These are phyloP conservation scores for Crithidia thermophila DNA, from an alignment of 208 protist species.

Conservation along the genomic window DNA sequence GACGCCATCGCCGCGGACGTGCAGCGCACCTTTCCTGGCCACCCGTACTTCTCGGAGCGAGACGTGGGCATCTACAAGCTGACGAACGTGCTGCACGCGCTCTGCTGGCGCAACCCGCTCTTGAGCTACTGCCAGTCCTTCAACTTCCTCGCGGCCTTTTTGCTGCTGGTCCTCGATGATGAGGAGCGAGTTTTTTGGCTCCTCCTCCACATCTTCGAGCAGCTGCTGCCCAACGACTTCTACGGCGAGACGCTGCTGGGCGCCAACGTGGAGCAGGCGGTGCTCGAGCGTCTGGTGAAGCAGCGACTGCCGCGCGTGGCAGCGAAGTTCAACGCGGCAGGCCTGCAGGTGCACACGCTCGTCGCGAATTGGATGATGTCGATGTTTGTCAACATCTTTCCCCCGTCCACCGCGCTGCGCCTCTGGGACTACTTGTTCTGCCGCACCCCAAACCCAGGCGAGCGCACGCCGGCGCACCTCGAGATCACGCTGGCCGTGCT, in stretches of 20 bases:
- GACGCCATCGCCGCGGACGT: slow-evolving; percentile 63
- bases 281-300: slow-evolving; percentile 45
- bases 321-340: slow-evolving; percentile 28
- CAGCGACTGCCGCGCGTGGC: slow-evolving; percentile 53
- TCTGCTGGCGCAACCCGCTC: slow-evolving; percentile 82
- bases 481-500: slow-evolving; percentile 58
- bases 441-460: slow-evolving; percentile 10
- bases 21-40: slow-evolving; percentile 67
- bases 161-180: slow-evolving; percentile 68
- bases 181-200: slow-evolving; percentile 75
- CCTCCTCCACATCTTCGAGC: slow-evolving; percentile 56
- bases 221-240: slow-evolving; percentile 74
- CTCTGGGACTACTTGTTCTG: slow-evolving; percentile 76
- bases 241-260: slow-evolving; percentile 65
- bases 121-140: slow-evolving; percentile 84
- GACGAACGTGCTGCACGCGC: slow-evolving; percentile 66
- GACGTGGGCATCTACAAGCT: slow-evolving; percentile 64
- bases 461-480: slow-evolving; percentile 44
- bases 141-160: slow-evolving; percentile 68
- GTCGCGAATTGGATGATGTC: slow-evolving; percentile 73
- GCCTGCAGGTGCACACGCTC: slow-evolving; percentile 57
- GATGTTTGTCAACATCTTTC: slow-evolving; percentile 71
- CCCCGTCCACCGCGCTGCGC: slow-evolving; percentile 45
- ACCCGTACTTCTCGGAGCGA: slow-evolving; percentile 67
- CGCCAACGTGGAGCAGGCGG: slow-evolving; percentile 67